phyloP scores from a whole-genome alignment of 2,329 filamentous ascomycete genomes.

The Colletotrichum sublineola region DNA sequence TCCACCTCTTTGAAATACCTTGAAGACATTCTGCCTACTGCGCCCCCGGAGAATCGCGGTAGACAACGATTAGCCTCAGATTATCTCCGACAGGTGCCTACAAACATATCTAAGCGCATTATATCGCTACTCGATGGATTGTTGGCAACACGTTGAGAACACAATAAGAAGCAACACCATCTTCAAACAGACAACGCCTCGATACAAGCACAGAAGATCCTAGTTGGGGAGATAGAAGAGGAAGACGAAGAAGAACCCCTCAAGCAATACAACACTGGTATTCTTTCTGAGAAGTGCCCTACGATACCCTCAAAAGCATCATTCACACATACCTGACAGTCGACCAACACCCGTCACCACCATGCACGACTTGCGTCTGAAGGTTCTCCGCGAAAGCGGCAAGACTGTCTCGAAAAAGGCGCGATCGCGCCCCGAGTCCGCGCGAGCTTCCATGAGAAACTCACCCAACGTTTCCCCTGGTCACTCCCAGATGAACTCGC shows the following conservation, averaged over 20 bases:
- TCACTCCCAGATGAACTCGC: constrained; percentile 69
- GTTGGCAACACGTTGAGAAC: constrained; percentile 10
- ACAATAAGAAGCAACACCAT: constrained; percentile 13
- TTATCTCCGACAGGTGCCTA: neutral
- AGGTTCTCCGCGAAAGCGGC: constrained; percentile 76
- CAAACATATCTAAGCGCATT: neutral
- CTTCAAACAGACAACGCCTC: constrained; percentile 12
- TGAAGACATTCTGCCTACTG: neutral
- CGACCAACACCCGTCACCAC: constrained; percentile 14
- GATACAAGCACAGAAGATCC: constrained; percentile 25
- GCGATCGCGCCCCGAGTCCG: constrained; percentile 67
- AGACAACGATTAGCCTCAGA: neutral
- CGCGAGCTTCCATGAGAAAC: constrained; percentile 68
- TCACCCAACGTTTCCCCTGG: constrained; percentile 72
- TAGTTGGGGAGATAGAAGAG: neutral
- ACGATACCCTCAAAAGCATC: neutral
- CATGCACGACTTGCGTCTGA: constrained; percentile 77
- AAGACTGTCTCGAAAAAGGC: constrained; percentile 81
- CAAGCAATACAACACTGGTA: neutral
- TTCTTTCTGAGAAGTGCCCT: constrained; percentile 25
- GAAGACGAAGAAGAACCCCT: neutral
- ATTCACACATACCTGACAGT: neutral
- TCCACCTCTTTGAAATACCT: neutral
- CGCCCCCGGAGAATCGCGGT: neutral
- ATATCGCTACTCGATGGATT: constrained; percentile 16